These are phyloP conservation scores for Verticillium nubilum DNA, from an alignment of 2,329 filamentous ascomycete genomes.

Conservation along the genomic window DNA sequence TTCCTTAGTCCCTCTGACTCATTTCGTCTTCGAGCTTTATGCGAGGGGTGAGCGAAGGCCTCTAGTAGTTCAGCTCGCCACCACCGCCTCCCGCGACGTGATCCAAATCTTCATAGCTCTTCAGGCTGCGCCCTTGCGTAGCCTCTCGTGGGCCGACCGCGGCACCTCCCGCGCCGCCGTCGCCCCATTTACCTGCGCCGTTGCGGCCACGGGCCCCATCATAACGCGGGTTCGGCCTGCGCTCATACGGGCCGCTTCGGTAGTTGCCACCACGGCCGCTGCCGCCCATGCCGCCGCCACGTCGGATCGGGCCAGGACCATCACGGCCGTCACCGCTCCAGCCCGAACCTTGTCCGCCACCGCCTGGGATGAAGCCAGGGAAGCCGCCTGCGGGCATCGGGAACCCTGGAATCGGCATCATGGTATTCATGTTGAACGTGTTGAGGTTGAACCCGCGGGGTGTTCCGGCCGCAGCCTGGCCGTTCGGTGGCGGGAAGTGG, in stretches of 20 bases:
- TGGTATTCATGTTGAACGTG: conserved; percentile 58
- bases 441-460: conserved; percentile 87
- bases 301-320: conserved; percentile 60
- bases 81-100: conserved; percentile 70
- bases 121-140: conserved; percentile 84
- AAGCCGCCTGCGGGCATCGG: conserved; percentile 42
- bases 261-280: conserved; percentile 40
- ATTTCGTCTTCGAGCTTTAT: not conserved
- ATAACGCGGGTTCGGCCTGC: conserved; percentile 53
- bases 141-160: conserved; percentile 84
- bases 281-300: conserved; percentile 55
- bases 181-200: conserved; percentile 60
- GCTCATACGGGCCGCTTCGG: conserved; percentile 69
- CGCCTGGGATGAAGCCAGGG: conserved; percentile 49
- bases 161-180: conserved; percentile 66
- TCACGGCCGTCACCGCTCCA: conserved; percentile 55
- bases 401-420: conserved; percentile 57
- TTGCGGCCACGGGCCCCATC: conserved; percentile 48
- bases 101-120: conserved; percentile 97
- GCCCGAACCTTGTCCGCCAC: conserved; percentile 34
- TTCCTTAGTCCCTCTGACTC: not conserved
- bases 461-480: conserved; percentile 73
- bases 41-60: not conserved
- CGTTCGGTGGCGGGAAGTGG: conserved; percentile 79
- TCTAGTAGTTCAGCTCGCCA: conserved; percentile 85